Evolutionary conservation across 306 rosid genomes (phyloP), one percentile per base, ranked within the genome.

Genomic region (Neltuma alba): DNA sequence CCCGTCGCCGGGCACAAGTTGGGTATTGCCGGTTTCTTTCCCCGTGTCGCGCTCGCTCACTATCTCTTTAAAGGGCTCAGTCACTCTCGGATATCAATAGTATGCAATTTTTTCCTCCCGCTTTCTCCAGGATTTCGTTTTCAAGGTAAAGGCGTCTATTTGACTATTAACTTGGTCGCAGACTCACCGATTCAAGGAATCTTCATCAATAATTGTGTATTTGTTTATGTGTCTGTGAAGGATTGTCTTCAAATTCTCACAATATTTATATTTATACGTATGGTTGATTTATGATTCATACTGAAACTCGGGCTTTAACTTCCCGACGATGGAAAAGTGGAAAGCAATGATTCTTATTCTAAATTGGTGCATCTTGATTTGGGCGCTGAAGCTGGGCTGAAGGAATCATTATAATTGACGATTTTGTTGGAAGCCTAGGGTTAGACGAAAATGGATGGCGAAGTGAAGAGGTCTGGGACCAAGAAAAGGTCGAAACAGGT

Each of bases 401-500:
- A 84, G 86, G 83, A 70, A 70, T 82, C n/a, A 41, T 45, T 47
- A 36, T 14, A 21, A 38, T 67, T 42, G 30, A 71, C 75, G 44
- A 66, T 75, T 72, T 72, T 70, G 58, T 73, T 85, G 70, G 50
- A 75, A 81, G 77, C 27, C 81, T 86, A 80, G 87, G 92, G 87
- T 73, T 78, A 63, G 75, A 20, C 75, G 37, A 21, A 37, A 67
- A 95, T 95, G 99, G 96, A 91, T 20, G 96, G 87, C 13, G 94
- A 85, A 11, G 89, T 88, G 52, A 80, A 82, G 78, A 85, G 85
- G 90, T 74, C 83, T 74, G 93, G 89, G 66, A 55, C 45, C 18
- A 88, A 83, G 86, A 69, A 81, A 86, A 84, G 98, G 85, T 86
- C 87, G 36, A 90, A 93, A 82, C 85, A 70, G 18, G 67, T 83